These are phyloP conservation scores for Diospyros lotus DNA, from an alignment of 148 eudicot genomes.

Conservation along the genomic window DNA sequence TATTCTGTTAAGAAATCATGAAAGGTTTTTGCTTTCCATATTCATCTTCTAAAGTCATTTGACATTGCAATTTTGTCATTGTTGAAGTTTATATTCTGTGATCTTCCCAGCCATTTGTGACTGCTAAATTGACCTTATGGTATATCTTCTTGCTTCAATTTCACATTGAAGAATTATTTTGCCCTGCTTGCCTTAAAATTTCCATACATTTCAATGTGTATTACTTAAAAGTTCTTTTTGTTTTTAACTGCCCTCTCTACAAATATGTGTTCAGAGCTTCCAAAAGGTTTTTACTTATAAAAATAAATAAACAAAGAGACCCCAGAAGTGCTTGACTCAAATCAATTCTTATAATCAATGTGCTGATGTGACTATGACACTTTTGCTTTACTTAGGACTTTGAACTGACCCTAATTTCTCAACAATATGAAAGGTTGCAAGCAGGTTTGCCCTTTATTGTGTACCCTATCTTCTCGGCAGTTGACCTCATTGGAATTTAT, in stretches of 20 bases:
- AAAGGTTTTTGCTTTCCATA: conserved; percentile 47
- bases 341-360: not conserved
- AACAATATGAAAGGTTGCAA: conserved; percentile 50
- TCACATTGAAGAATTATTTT: not conserved
- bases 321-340: too few relatives aligned
- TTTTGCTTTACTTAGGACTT: not conserved
- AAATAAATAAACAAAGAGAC: too few relatives aligned
- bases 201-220: not conserved
- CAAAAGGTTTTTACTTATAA: not conserved
- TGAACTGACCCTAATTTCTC: conserved; percentile 18
- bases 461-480: conserved; percentile 74
- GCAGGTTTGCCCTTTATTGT: conserved; percentile 77
- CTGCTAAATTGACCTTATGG: conserved; percentile 6
- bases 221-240: not conserved
- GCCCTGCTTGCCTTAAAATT: not conserved
- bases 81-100: not conserved
- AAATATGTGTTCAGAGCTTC: not conserved
- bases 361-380: not conserved
- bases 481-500: conserved; percentile 86
- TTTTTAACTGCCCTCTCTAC: not conserved
- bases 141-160: conserved; percentile 1
- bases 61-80: not conserved
- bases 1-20: conserved; percentile 52
- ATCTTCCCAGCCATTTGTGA: not conserved
- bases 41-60: not conserved